Evolutionary conservation across 352 stramenopile species (phyloP).

Genomic region (Globisporangium nunn): DNA sequence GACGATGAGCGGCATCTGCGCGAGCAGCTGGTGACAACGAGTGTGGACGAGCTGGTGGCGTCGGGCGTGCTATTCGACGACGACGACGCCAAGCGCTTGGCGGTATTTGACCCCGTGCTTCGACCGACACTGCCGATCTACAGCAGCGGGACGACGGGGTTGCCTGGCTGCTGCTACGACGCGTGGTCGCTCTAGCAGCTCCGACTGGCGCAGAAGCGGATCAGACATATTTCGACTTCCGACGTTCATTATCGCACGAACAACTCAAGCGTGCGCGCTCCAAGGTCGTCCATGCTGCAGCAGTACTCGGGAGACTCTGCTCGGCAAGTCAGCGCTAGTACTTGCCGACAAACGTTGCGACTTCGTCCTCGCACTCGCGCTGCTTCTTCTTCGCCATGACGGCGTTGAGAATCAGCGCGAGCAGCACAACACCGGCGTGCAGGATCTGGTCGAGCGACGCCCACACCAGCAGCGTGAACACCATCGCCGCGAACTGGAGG

Average conservation of each 20-base stretch:
- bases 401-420: conserved; percentile 20
- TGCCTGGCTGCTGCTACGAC: conserved; percentile 54
- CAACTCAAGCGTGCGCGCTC: too few species aligned
- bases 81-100: conserved; percentile 15
- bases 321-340: conserved; percentile 1
- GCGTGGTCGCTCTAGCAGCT: conserved; percentile 13
- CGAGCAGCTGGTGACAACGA: conserved; percentile 33
- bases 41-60: conserved; percentile 25
- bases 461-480: conserved; percentile 29
- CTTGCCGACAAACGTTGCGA: conserved; percentile 23
- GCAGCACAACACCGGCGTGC: conserved; percentile 29
- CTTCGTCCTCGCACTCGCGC: conserved; percentile 19
- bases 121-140: conserved; percentile 17
- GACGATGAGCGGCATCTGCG: conserved; percentile 39
- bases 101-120: conserved; percentile 16
- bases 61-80: conserved; percentile 40
- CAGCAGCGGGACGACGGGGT: conserved; percentile 34
- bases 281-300: too few species aligned
- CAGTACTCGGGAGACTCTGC: too few species aligned
- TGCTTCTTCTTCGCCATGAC: conserved; percentile 20
- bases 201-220: background rate
- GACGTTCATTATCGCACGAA: background rate
- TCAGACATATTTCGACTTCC: background rate
- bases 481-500: conserved; percentile 32
- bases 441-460: conserved; percentile 23